phyloP scores from a whole-genome alignment of 2,329 filamentous ascomycete species.

The Magnaporthales sp. region DNA sequence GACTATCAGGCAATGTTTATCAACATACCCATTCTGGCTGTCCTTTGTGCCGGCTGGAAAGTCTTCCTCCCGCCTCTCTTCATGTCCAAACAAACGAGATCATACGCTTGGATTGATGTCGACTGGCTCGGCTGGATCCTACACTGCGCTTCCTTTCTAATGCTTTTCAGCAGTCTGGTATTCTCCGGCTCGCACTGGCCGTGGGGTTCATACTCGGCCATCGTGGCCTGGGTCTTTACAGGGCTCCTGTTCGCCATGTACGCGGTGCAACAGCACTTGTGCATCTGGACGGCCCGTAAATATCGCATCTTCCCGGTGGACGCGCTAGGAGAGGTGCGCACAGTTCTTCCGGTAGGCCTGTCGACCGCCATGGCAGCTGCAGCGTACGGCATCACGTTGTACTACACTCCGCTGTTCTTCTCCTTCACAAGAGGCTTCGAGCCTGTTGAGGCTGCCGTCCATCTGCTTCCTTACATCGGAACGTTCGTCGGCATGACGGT shows the following conservation, averaged over 20 bases:
- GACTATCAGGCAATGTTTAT: no score
- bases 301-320: conserved; percentile 32
- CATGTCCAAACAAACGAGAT: background rate
- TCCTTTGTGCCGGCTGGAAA: conserved; percentile 29
- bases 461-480: conserved; percentile 33
- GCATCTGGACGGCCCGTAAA: no score
- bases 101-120: conserved; percentile 13
- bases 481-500: conserved; percentile 22
- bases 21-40: conserved; percentile 35
- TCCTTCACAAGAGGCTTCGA: conserved; percentile 36
- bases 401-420: conserved; percentile 45
- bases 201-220: no score
- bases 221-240: no score
- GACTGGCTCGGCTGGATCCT: conserved; percentile 22
- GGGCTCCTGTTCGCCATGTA: no score
- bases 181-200: no score
- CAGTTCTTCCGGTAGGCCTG: no score
- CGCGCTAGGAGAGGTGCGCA: no score
- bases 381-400: no score
- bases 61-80: conserved; percentile 29
- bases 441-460: conserved; percentile 29
- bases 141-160: conserved; percentile 22
- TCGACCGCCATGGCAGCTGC: no score
- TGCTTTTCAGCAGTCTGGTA: conserved; percentile 35
- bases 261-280: no score